phyloP scores from a whole-genome alignment of 805 yeast species.

The Monosporozyma yasuniensis region DNA sequence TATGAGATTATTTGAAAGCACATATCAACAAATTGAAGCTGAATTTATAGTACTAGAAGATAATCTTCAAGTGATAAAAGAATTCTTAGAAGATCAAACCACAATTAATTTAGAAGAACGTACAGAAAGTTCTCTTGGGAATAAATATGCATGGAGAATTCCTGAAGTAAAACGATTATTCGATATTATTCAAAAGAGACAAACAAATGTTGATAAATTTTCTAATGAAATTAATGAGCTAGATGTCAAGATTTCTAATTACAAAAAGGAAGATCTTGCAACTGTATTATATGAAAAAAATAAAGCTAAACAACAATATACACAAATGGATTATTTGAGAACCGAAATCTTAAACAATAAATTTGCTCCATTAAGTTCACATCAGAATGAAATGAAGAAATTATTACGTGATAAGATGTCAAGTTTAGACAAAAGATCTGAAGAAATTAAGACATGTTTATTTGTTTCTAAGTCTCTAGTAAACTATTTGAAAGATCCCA shows the following conservation, averaged over 20 bases:
- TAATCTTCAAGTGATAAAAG: conserved; percentile 23
- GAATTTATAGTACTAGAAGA: conserved; percentile 29
- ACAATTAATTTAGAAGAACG: conserved; percentile 18
- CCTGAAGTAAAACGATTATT: conserved; percentile 19
- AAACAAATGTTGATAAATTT: conserved; percentile 2
- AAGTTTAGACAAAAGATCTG: conserved; percentile 9
- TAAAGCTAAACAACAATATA: conserved; percentile 4
- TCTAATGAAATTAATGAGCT: conserved; percentile 4
- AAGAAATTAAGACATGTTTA: conserved; percentile 13
- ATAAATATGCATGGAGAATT: conserved; percentile 33
- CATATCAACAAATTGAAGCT: conserved; percentile 23
- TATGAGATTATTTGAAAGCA: conserved; percentile 19
- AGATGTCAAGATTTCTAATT: neutral
- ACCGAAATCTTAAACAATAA: conserved; percentile 2
- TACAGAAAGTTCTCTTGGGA: conserved; percentile 21
- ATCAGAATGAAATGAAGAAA: conserved; percentile 16
- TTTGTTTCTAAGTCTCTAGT: conserved; percentile 17
- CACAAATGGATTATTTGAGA: conserved; percentile 8
- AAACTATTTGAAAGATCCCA: neutral
- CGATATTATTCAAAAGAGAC: conserved; percentile 6
- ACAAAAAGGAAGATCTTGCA: neutral
- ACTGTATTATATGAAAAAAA: neutral
- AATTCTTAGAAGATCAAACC: conserved; percentile 30
- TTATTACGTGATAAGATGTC: conserved; percentile 18
- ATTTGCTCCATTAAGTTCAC: conserved; percentile 14